Base-by-base conservation (phyloP, 768 basidiomycete genomes). In the Paxillus rubicundulus region DNA sequence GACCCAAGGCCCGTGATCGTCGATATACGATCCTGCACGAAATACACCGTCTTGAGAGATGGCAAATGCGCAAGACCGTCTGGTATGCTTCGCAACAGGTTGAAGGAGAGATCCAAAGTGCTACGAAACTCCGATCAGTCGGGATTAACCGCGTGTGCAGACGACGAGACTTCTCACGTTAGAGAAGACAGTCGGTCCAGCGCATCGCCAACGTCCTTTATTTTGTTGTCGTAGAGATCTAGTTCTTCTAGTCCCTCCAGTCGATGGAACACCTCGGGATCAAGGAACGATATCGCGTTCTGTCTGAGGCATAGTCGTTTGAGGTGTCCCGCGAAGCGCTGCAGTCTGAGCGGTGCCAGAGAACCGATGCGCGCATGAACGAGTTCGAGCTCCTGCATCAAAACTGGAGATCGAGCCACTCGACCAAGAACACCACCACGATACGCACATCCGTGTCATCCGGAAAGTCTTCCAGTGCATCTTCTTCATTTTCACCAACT, bases 21-120 rank as follows among this genome's bases (percentile, higher is more conserved):
- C 14, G 82, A 82, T 62, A 98, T 96, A 70, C 87, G 89, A 72
- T 99, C 98, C 71, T 99, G 97, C 5, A 99, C 92, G 61, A 99
- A 92, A 72, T 95, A 99, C 24, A 95, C 76, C 0, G 88, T 91
- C 34, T 78, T 73, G 30, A 99, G 76, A 4, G 81, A 78, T 4
- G 70, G 73, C 2, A 96, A 77, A 49, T 75, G 67, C 9, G 76
- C 67, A 12, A 94, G 67, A 7, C 77, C 72, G 39, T 86, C 83
- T 1, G 91, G 87, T 37, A 94, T 74, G 21, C 76, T 69, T 53
- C 84, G 82, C 50, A 98, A 71, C 24, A 96, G 78, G 73, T 99
- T 99, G 79, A 97, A 99, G 1, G 96, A 98, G 42, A 98, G 75
- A 73, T 98, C 97, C 47, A 99, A 75, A 9, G 81, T 76, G 30